Conservation (phyloP, 495 filamentous ascomycete species). For the Xylaria curta region DNA sequence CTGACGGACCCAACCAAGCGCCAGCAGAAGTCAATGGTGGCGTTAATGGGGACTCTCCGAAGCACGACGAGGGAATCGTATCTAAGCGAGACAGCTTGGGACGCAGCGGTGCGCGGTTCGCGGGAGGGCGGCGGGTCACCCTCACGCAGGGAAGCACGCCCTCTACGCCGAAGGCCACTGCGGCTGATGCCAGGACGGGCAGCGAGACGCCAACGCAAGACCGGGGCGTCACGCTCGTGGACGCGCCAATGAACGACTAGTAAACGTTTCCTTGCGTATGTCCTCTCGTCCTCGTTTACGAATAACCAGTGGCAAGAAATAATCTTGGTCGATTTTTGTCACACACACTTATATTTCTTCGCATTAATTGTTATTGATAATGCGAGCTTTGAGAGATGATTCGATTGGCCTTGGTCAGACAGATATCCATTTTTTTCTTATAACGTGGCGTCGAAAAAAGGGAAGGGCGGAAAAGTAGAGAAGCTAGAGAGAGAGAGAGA, state of each 20-base stretch:
- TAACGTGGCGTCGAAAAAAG: constrained; percentile 22
- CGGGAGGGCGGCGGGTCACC: constrained; percentile 47
- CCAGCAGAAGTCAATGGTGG: constrained; percentile 49
- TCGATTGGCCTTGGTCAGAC: constrained; percentile 5
- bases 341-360: neutral
- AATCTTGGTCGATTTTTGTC: neutral
- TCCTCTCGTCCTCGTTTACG: neutral
- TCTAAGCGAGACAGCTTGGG: constrained; percentile 61
- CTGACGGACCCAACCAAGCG: constrained; percentile 46
- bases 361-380: constrained; percentile 15
- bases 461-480: neutral
- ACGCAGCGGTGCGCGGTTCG: constrained; percentile 52
- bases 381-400: constrained; percentile 4
- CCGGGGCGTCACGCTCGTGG: constrained; percentile 76
- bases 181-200: constrained; percentile 29
- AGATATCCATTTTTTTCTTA: neutral
- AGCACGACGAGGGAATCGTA: constrained; percentile 45
- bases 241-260: constrained; percentile 86
- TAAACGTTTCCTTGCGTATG: constrained; percentile 25
- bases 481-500: neutral
- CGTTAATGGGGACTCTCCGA: constrained; percentile 51
- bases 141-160: constrained; percentile 35
- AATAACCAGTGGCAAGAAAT: neutral
- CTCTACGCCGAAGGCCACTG: constrained; percentile 37
- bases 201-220: constrained; percentile 39